A percentile compares a stretch with the other conserved stretches of the same genome.
These are phyloP conservation scores for Penicillium atrosanguineum DNA, from an alignment of 495 filamentous ascomycete species.

Conservation along the genomic window DNA sequence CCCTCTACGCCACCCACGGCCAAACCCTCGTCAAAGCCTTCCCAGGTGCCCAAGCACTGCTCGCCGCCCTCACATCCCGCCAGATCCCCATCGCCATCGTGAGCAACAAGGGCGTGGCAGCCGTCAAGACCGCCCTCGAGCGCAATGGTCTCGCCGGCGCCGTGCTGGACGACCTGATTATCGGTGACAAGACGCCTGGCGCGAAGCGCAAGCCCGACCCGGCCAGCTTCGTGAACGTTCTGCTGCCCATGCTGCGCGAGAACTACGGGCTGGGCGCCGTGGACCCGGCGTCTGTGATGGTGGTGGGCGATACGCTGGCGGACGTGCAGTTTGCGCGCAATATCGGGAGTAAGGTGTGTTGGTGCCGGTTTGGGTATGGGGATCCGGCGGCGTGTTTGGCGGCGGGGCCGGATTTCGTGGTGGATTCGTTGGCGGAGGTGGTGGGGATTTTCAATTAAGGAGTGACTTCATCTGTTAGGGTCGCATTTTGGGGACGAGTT, in stretches of 20 bases:
- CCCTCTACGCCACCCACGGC: slow-evolving; percentile 25
- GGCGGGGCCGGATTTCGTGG: slow-evolving; percentile 14
- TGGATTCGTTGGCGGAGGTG: slow-evolving; percentile 18
- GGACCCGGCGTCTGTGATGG: slow-evolving; percentile 12
- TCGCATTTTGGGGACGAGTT: neutral
- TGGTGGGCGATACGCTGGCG: slow-evolving; percentile 25
- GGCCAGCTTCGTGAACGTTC: slow-evolving; percentile 21
- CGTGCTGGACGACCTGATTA: slow-evolving; percentile 20
- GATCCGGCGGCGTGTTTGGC: slow-evolving; percentile 9
- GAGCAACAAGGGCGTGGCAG: slow-evolving; percentile 27
- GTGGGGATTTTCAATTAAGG: slow-evolving; percentile 4
- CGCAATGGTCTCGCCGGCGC: slow-evolving; percentile 12
- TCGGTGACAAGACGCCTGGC: slow-evolving; percentile 23
- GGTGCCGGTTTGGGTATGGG: slow-evolving; percentile 28
- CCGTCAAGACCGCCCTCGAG: slow-evolving; percentile 20
- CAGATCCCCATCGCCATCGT: slow-evolving; percentile 24
- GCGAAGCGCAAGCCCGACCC: slow-evolving; percentile 27
- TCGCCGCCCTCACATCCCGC: slow-evolving; percentile 10
- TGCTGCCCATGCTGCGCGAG: slow-evolving; percentile 17
- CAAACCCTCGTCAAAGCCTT: slow-evolving; percentile 24
- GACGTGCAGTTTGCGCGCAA: slow-evolving; percentile 24
- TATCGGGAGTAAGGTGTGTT: slow-evolving; percentile 16
- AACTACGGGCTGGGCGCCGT: neutral
- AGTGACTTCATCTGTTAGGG: neutral
- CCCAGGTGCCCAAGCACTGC: slow-evolving; percentile 17